Evolutionary conservation across 2,329 filamentous ascomycete species (phyloP).

Genomic region (Fusarium fujikuroi): DNA sequence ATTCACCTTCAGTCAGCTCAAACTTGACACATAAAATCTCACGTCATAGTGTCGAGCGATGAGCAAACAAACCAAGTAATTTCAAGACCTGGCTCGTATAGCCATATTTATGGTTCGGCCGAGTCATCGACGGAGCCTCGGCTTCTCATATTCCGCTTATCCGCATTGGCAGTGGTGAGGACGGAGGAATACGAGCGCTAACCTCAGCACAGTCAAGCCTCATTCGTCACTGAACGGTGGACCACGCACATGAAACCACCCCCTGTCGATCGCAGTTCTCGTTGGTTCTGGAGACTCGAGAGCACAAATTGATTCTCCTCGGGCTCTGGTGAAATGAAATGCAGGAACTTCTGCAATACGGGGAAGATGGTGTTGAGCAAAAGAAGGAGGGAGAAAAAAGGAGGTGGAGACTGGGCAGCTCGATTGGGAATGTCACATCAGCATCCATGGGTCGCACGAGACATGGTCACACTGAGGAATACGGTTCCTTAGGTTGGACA

Average conservation of each 20-base stretch:
- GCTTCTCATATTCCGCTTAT: neutral
- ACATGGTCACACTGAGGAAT: conserved; percentile 1
- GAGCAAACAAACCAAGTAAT: neutral
- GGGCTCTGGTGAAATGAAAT: neutral
- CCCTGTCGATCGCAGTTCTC: conserved; percentile 24
- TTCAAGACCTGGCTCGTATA: neutral
- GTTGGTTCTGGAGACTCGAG: too few species aligned
- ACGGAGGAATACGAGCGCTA: conserved; percentile 14
- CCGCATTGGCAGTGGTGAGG: conserved; percentile 2
- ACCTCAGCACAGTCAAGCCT: neutral
- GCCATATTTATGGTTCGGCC: neutral
- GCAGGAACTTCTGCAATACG: conserved; percentile 2
- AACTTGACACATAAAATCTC: neutral
- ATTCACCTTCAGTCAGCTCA: neutral
- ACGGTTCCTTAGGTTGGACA: neutral
- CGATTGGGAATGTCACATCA: conserved; percentile 16
- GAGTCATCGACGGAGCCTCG: conserved; percentile 15
- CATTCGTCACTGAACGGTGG: neutral
- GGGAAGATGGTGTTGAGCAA: neutral
- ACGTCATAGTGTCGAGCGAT: neutral
- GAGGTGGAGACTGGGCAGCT: conserved; percentile 1
- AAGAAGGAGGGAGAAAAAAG: neutral
- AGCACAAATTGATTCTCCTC: too few species aligned
- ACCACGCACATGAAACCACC: conserved; percentile 20
- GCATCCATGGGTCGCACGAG: neutral